Conservation (phyloP, 2,329 filamentous ascomycete species). For the Ambrosiella cleistominuta region DNA sequence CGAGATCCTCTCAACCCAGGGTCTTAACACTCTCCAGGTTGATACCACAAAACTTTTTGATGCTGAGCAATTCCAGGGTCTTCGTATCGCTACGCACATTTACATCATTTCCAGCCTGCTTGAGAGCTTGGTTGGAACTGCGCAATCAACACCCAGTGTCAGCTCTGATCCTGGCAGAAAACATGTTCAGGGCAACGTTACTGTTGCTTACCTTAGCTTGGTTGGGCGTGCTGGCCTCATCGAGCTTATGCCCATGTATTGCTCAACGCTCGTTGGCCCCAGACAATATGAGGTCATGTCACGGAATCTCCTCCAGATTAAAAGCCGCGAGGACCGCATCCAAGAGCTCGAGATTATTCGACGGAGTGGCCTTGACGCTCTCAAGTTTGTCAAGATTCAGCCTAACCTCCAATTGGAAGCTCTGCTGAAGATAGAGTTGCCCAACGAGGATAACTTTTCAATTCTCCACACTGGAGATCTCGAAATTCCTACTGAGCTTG, state of each 20-base stretch:
- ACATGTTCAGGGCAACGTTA: constrained; percentile 50
- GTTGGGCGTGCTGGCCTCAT: constrained; percentile 55
- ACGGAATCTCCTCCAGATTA: constrained; percentile 57
- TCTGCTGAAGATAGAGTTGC: constrained; percentile 21
- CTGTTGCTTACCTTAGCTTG: constrained; percentile 67
- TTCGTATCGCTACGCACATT: constrained; percentile 52
- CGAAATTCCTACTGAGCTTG: constrained; percentile 25
- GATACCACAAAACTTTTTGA: constrained; percentile 32
- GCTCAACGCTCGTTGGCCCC: constrained; percentile 51
- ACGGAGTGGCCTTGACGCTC: constrained; percentile 53
- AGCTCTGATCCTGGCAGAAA: constrained; percentile 14
- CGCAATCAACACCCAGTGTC: not conserved
- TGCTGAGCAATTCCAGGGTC: constrained; percentile 40
- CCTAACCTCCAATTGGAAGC: constrained; percentile 34
- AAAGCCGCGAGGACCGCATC: constrained; percentile 44
- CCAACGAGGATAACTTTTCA: constrained; percentile 20
- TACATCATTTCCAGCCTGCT: constrained; percentile 50
- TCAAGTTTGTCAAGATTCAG: constrained; percentile 57
- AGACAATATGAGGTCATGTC: constrained; percentile 56
- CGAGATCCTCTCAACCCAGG: constrained; percentile 11
- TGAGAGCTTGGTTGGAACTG: constrained; percentile 31
- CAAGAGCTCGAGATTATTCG: constrained; percentile 58
- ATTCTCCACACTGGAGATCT: constrained; percentile 27
- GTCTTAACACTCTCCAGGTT: constrained; percentile 21
- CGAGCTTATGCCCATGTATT: constrained; percentile 74